Evolutionary conservation across 2,329 filamentous ascomycete species (phyloP), one percentile per base, ranked within the genome.

Genomic region (Diaporthe eres): DNA sequence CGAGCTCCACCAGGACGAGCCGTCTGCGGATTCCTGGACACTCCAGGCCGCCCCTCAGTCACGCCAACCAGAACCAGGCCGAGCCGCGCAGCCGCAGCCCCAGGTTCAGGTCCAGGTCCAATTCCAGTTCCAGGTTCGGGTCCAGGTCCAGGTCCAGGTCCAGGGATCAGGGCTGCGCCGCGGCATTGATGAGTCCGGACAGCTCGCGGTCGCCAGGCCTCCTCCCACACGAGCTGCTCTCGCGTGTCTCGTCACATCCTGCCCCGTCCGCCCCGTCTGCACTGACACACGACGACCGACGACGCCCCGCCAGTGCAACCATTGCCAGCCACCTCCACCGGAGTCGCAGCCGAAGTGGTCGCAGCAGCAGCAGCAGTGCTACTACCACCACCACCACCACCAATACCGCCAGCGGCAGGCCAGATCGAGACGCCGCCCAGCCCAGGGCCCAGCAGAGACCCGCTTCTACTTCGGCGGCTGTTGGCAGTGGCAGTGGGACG

Each of bases 231-330:
- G 42, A 60, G 13, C 28, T 60, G 42, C 53, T 70, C 72, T 49
- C 37, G 28, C 63, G 65, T 34, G 39, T 71, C 72, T 70, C 61
- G 61, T 60, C 49, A 55, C 65, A 47, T 49, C 47, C 63, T 57
- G 53, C 74, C 68, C 31, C 63, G 47, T 76, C 63, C 37, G 49
- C 49, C 61, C 47, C 47, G 47, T 71, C 49, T 57, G 60, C 37
- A 53, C 72, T 58, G 60, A 65, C 71, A 76, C 51, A 70, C 65
- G 65, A 70, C 65, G 65, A 70, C 65, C 65, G 65, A 28, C 49
- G 49, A 42, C 65, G 65, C 65, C 65, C 65, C 65, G 65, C 65
- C 65, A 70, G 65, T 70, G 65, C 65, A 70, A 70, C 65, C 49
- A 53, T 70, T 55, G 49, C 13, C 9, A 70, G 65, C 65, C 65